A percentile compares a stretch with the other conserved stretches of the same genome.
Conservation (phyloP, 139 green algal genomes). For the Mesotaenium endlicherianum region DNA sequence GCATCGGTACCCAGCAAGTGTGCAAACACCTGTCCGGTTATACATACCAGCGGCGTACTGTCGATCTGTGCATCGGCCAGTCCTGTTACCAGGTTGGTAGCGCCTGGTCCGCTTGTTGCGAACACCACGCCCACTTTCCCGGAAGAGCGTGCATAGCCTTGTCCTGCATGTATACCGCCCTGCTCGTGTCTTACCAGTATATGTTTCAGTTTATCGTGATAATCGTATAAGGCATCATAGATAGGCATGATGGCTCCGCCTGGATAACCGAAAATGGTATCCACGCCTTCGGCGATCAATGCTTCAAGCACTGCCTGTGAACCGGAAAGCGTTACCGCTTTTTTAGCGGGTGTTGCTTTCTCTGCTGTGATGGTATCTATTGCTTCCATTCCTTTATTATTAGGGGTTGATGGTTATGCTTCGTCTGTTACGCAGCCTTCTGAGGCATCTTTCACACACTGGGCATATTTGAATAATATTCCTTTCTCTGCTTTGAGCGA, state of each 20-base stretch:
- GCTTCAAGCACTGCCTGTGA: too few species aligned
- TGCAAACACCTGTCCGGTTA: constrained; percentile 85
- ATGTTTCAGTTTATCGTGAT: too few species aligned
- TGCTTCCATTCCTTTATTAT: too few species aligned
- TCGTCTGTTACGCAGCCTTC: too few species aligned
- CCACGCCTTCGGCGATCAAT: neutral
- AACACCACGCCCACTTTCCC: constrained; percentile 96
- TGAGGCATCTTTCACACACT: too few species aligned
- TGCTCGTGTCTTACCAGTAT: constrained; percentile 98
- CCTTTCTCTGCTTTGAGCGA: too few species aligned
- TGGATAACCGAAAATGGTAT: constrained; percentile 13
- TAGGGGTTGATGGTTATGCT: too few species aligned
- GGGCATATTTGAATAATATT: too few species aligned
- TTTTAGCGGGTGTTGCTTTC: too few species aligned
- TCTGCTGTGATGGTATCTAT: too few species aligned
- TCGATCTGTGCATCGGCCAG: constrained; percentile 97
- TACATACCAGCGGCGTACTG: constrained; percentile 92
- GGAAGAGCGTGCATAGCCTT: constrained; percentile 93
- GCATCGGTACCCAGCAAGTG: constrained; percentile 84
- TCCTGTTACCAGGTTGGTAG: constrained; percentile 98
- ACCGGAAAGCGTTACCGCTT: too few species aligned
- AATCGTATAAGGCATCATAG: constrained; percentile 84
- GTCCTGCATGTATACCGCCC: constrained; percentile 96
- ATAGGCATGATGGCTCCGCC: constrained; percentile 96
- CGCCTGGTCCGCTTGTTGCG: constrained; percentile 91